phyloP scores from a whole-genome alignment of 306 rosid species.

The Comarum palustre region DNA sequence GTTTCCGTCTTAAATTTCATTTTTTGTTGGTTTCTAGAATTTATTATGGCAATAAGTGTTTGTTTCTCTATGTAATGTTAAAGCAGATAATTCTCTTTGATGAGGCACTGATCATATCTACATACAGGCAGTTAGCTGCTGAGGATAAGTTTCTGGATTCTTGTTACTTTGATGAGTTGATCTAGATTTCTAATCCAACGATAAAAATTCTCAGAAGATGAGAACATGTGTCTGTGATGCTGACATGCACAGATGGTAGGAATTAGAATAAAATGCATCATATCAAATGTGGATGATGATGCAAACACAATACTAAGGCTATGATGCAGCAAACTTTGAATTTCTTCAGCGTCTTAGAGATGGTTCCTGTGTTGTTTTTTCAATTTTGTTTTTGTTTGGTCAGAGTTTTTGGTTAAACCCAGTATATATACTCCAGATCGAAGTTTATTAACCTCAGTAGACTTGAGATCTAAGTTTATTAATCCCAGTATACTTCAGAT shows the following conservation, averaged over 20 bases:
- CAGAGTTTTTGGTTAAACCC: no score
- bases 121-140: conserved; percentile 8
- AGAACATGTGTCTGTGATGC: not conserved
- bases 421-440: no score
- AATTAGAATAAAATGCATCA: not conserved
- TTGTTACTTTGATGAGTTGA: conserved; percentile 5
- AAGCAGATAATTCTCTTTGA: conserved; percentile 35
- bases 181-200: no score
- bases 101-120: conserved; percentile 26
- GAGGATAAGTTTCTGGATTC: not conserved
- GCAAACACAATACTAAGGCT: no score
- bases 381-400: no score
- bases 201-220: not conserved
- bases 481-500: no score
- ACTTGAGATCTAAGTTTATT: no score
- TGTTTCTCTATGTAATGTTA: conserved; percentile 45
- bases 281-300: not conserved
- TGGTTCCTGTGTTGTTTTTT: no score
- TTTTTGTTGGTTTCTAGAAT: conserved; percentile 44
- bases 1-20: conserved; percentile 28
- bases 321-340: no score
- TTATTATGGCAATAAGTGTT: conserved; percentile 56
- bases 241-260: conserved; percentile 2
- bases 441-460: no score
- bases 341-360: no score